These are phyloP conservation scores for Ceratobasidium papillatum DNA, from an alignment of 1,284 basidiomycete genomes.

Conservation along the genomic window DNA sequence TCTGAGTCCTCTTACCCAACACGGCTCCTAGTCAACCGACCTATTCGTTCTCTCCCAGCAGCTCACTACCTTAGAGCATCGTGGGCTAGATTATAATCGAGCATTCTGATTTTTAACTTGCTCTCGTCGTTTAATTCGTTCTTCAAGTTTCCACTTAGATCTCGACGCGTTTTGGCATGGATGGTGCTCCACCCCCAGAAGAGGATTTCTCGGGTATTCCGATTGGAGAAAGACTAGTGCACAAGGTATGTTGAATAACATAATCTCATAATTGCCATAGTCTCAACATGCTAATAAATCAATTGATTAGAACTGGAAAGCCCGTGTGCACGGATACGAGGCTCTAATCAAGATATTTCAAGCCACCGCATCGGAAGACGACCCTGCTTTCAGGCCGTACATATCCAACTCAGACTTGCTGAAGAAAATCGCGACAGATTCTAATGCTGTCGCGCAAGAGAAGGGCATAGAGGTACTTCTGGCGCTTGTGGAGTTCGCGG, in stretches of 20 bases:
- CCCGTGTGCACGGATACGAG: constrained; percentile 92
- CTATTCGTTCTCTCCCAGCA: neutral
- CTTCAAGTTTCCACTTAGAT: neutral
- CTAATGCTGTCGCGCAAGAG: constrained; percentile 98
- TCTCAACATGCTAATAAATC: neutral
- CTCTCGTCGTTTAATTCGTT: neutral
- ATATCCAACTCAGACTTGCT: constrained; percentile 78
- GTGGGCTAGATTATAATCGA: neutral
- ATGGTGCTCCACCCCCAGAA: constrained; percentile 88
- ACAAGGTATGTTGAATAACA: constrained; percentile 63
- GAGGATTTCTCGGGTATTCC: constrained; percentile 91
- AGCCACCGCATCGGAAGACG: constrained; percentile 88
- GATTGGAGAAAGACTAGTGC: constrained; percentile 82
- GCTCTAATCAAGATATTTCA: constrained; percentile 86
- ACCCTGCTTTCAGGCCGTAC: constrained; percentile 94
- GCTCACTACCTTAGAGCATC: neutral
- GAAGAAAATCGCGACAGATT: constrained; percentile 88
- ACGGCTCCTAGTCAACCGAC: constrained; percentile 10
- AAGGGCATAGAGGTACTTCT: constrained; percentile 91
- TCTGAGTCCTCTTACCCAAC: constrained; percentile 29
- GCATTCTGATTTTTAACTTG: neutral
- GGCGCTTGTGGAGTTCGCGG: constrained; percentile 88
- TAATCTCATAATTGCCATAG: neutral
- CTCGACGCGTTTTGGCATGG: constrained; percentile 62
- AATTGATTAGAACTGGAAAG: constrained; percentile 90